Percentiles rank a stretch among this genome's conserved stretches.
These are phyloP conservation scores for Chrysoporthe austroafricana DNA, from an alignment of 2,329 filamentous ascomycete species.

Conservation along the genomic window DNA sequence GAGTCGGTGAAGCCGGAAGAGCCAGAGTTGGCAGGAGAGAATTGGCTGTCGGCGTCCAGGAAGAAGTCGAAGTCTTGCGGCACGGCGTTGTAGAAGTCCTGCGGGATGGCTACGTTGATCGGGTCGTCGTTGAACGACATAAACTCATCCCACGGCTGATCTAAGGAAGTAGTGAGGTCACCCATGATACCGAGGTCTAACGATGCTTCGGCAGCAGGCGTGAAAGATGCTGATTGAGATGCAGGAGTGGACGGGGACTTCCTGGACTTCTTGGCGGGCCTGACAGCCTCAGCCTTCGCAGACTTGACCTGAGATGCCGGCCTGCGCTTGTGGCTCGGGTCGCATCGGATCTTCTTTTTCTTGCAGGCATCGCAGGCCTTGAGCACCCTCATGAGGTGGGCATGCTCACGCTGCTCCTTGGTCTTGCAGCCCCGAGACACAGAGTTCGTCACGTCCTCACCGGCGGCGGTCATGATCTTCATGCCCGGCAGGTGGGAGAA, in stretches of 20 bases:
- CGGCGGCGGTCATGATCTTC: constrained; percentile 69
- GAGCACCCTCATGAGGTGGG: constrained; percentile 68
- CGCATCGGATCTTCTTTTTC: constrained; percentile 66
- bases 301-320: constrained; percentile 41
- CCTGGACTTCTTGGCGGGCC: constrained; percentile 49
- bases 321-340: constrained; percentile 61
- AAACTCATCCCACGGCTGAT: constrained; percentile 27
- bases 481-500: constrained; percentile 63
- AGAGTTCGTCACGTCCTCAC: constrained; percentile 64
- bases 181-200: constrained; percentile 28
- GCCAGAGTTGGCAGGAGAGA: constrained; percentile 21
- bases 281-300: constrained; percentile 35
- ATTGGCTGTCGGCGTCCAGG: constrained; percentile 20
- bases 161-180: constrained; percentile 16
- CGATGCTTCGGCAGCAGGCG: constrained; percentile 21
- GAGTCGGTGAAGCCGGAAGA: constrained; percentile 24
- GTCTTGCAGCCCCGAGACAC: constrained; percentile 67
- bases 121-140: constrained; percentile 25
- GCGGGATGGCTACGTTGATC: constrained; percentile 8
- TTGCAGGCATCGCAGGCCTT: constrained; percentile 68
- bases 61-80: constrained; percentile 28
- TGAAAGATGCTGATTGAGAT: constrained; percentile 12
- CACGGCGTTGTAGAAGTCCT: constrained; percentile 24
- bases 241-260: constrained; percentile 28
- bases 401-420: constrained; percentile 69